Evolutionary conservation across 2,329 filamentous ascomycete species (phyloP), one percentile per base, ranked within the genome.

Genomic region (Hypoxylon sp.): DNA sequence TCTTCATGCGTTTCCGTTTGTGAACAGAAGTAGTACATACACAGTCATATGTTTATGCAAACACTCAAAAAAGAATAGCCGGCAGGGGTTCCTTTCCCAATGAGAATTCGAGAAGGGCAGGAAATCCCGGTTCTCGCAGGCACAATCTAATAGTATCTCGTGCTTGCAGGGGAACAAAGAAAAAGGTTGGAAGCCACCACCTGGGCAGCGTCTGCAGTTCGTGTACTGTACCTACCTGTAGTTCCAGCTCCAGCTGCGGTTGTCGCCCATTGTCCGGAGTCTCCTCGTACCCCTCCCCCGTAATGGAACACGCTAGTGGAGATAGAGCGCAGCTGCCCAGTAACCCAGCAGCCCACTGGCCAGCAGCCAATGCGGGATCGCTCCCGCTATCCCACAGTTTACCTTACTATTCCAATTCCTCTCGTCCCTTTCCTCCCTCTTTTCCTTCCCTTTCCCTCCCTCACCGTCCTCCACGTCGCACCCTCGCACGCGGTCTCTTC

Each of bases 391-490:
- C 31, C 11, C 7, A 11, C 49, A 50, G 46, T 35, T 44, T 35
- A 48, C 49, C 50, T 65, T 49, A 54, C 51, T 56, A 64, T 51
- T 48, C 31, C 57, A 40, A 60, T 67, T 54, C 58, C 61, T 61
- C 64, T 51, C 27, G 40, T 49, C 59, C 67, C 69, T 63, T 66
- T 57, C 40, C 61, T 68, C 57, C 56, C 65, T 59, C 53, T 68
- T 58, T 66, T 63, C 58, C 63, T 66, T 50, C 61, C 56, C 58
- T 69, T 69, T 67, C 56, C 55, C 65, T 59, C 64, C 62, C 53
- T 67, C 63, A 67, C 64, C 69, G 69, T 70, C 65, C 56, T 60
- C 65, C 51, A 61, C 64, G 70, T 69, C 61, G 68, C 70, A 67
- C 66, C 46, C 53, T 44, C 59, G 46, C 67, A 70, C 67, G 40